Percentiles rank a stretch among this genome's conserved stretches.
Evolutionary conservation across 2,329 filamentous ascomycete species (phyloP).

Genomic region (Colletotrichum tamarilloi): DNA sequence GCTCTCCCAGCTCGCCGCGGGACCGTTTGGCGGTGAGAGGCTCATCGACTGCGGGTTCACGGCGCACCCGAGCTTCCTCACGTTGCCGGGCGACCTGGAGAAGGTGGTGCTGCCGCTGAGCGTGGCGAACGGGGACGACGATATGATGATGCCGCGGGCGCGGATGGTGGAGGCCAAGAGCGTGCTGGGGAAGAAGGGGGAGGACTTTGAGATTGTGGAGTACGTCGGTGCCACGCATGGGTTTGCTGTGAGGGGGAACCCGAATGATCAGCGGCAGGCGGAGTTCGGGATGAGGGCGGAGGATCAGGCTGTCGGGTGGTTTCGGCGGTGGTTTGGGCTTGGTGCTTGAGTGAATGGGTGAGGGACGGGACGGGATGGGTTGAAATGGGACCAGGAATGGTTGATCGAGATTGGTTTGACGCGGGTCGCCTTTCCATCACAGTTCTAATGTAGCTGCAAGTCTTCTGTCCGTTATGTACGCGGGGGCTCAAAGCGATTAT

Average conservation of each 20-base stretch:
- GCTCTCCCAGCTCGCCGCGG: slow-evolving; percentile 43
- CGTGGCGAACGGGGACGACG: slow-evolving; percentile 58
- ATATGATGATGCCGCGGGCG: slow-evolving; percentile 50
- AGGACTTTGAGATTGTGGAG: slow-evolving; percentile 39
- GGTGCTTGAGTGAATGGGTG: background rate
- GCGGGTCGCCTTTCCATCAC: background rate
- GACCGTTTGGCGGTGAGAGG: slow-evolving; percentile 43
- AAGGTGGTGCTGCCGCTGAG: slow-evolving; percentile 56
- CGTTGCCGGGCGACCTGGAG: slow-evolving; percentile 59
- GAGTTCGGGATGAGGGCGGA: slow-evolving; percentile 40
- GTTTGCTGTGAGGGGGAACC: slow-evolving; percentile 42
- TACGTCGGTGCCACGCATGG: slow-evolving; percentile 45
- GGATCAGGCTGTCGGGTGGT: slow-evolving; percentile 45
- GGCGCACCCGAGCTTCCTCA: slow-evolving; percentile 62
- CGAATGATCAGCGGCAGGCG: slow-evolving; percentile 39
- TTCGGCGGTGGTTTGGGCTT: slow-evolving; percentile 37
- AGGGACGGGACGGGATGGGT: background rate
- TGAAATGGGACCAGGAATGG: background rate
- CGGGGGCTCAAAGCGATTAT: background rate
- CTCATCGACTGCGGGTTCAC: slow-evolving; percentile 64
- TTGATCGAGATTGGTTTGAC: background rate
- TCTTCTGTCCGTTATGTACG: background rate
- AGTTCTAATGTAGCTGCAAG: no score
- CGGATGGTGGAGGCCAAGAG: slow-evolving; percentile 47
- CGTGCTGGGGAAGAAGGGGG: slow-evolving; percentile 46